Evolutionary conservation across 2,329 filamentous ascomycete species (phyloP), one percentile per base, ranked within the genome.

Genomic region (Botrytis pseudocinerea): DNA sequence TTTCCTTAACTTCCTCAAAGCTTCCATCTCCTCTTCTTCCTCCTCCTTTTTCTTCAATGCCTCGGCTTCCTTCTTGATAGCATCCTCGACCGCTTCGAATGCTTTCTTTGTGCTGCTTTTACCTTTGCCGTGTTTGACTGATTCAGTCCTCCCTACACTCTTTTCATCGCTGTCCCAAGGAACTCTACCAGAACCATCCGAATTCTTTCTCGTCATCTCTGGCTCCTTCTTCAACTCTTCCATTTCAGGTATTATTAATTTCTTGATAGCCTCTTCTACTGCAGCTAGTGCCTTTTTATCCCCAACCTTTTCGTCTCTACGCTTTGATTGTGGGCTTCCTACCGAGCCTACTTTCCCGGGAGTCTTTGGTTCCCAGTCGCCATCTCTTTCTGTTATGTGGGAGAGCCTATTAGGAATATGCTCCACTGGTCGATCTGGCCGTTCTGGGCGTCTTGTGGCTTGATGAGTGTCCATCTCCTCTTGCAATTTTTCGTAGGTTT

Each of bases 41-140:
- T 72, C 70, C 44, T 72, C 70, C 46, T 72, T 72, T n/a, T 46
- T 66, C 62, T 72, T 72, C 40, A 72, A 48, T 22, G 70, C 70
- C 62, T 66, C 70, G 2, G 70, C 70, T 68, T 72, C 70, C 51
- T 72, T 72, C 32, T 72, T 72, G 28, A 72, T 66, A 18, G 70
- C 70, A 72, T 72, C 70, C 48, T 72, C 70, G 35, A 72, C 70
- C 28, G 70, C 70, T 68, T 72, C 70, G 20, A 72, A 72, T 10
- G 70, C 70, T 59, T 72, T 72, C 40, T 72, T 72, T 18, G 70
- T 72, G 40, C 70, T 72, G 35, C 70, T 72, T 46, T 72, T 72
- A 2, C 61, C 61, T 72, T 72, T 72, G 22, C 70, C 51, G 46
- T 72, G 70, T 35, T 68, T 72, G 8, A 72, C 62, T 2, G 70